Evolutionary conservation across 345 rosid genomes (phyloP), one percentile per base, ranked within the genome.

Genomic region (Corchorus capsularis): DNA sequence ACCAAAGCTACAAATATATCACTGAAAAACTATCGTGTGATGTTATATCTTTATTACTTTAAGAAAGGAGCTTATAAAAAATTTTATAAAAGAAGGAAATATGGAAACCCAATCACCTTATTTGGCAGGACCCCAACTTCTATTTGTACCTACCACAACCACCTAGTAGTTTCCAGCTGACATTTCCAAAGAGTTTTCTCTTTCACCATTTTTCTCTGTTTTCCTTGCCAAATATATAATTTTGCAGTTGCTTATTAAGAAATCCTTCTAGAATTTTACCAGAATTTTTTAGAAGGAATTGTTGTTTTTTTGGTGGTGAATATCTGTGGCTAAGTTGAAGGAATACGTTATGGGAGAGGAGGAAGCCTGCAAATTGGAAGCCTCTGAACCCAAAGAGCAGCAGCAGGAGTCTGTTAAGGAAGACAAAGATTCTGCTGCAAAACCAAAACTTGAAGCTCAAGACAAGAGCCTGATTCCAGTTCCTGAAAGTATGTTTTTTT

Each of bases 331-430:
- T 73, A 79, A 81, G 76, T 60, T 84, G 55, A 67, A 80, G 78
- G 80, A 78, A 13, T 77, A 64, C 72, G 74, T 82, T 35, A 82
- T 85, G 88, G 86, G 68, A 12, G 86, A 82, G 70, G 82, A 79
- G 73, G 83, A 71, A 41, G 53, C 77, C 70, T 65, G 39, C 65
- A 76, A 68, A 66, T 67, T n/a, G 55, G 84, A 76, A 66, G 8
- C 78, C 56, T 66, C 73, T 15, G 63, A 54, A 35, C 71, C 81
- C 47, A 64, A 61, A 56, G 77, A 76, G 20, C 75, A 32, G 13
- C 47, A 37, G 6, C 75, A 32, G 13, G 39, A 37, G 4, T 72
- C 65, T 64, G 80, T 57, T 53, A 17, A 77, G 22, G 70, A n/a
- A 64, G 80, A 77, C 39, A 67, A 60, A 34, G 20, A 60, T 46